Evolutionary conservation across 495 filamentous ascomycete genomes (phyloP), one percentile per base, ranked within the genome.

Genomic region (Astrothelium macrocarpum): DNA sequence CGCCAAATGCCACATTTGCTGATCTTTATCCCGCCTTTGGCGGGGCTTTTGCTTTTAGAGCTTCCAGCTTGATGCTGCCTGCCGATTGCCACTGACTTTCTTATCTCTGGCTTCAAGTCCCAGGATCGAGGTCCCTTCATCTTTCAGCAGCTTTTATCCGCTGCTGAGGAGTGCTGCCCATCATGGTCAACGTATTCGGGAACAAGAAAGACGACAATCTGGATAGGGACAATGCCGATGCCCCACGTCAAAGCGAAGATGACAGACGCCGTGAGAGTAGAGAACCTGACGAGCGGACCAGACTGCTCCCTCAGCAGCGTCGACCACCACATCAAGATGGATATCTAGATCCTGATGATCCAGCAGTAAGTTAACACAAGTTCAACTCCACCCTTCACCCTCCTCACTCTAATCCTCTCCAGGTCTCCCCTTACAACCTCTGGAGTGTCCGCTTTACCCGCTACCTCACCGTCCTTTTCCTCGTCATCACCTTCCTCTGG

Each of bases 351-450:
- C 93, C 92, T n/a, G 90, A 96, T 81, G 93, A 97, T 74, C 94
- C 93, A 60, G 92, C 92, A 61, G 94, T 91, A 79, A 73, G 83
- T 70, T 39, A 59, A 1, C 5, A 39, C 53, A 7, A 2, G 4
- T 14, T 56, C 28, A 18, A 60, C 28, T n/a, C n/a, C n/a, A 1
- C 60, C 18, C 61, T 39, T 43, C 26, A 14, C 59, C 25, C 29
- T 25, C 29, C 32, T 36, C 56, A 5, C 31, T 3, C 43, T 60
- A 60, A 59, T 39, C 53, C n/a, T 45, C 62, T 32, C 14, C 45
- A 92, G 88, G 88, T 97, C 32, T 91, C 94, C 1, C 94, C 94
- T 0, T 96, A 96, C 77, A 98, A 98, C 71, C 85, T 97, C 60
- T 95, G 89, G 85, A 88, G 84, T 65, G 88, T 98, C 42, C 85